These are phyloP conservation scores for Xylariaceae sp. DNA, from an alignment of 2,329 filamentous ascomycete species.

Conservation along the genomic window DNA sequence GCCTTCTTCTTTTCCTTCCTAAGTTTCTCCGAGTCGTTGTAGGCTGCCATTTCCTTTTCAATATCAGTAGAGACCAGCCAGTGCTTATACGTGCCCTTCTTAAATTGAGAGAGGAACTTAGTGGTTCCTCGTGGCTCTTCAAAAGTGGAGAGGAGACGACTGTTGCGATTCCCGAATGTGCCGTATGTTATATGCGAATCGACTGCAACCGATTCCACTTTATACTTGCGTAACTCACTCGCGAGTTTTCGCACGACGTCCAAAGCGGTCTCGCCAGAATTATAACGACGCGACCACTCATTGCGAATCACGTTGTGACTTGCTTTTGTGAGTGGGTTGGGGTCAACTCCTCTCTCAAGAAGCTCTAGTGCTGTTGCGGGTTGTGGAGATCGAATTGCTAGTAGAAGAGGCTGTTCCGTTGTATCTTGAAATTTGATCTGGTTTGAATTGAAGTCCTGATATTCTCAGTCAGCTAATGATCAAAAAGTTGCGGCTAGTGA, in stretches of 20 bases:
- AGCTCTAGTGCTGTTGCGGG: conserved; percentile 62
- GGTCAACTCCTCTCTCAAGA: conserved; percentile 68
- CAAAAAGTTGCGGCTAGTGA: background rate
- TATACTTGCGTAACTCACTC: conserved; percentile 54
- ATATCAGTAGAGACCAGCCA: conserved; percentile 57
- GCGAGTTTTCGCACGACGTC: conserved; percentile 66
- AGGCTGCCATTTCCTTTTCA: conserved; percentile 38
- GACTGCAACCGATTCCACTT: conserved; percentile 39
- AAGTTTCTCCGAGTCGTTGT: conserved; percentile 46
- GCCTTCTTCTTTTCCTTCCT: conserved; percentile 45
- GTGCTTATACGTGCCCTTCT: conserved; percentile 65
- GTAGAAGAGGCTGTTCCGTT: conserved; percentile 70
- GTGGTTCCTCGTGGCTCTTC: conserved; percentile 48
- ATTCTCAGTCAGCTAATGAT: background rate
- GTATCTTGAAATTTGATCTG: conserved; percentile 53
- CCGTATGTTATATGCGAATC: conserved; percentile 36
- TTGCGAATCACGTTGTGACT: conserved; percentile 47
- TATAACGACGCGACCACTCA: conserved; percentile 43
- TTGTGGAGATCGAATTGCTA: conserved; percentile 60
- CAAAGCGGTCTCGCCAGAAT: conserved; percentile 58
- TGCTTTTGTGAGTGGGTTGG: conserved; percentile 61
- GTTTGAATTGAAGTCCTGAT: conserved; percentile 52
- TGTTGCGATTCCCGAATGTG: background rate
- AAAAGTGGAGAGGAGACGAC: conserved; percentile 14
- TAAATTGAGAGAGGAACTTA: conserved; percentile 60